Evolutionary conservation across 2,329 filamentous ascomycete genomes (phyloP), one percentile per base, ranked within the genome.

Genomic region (Pyrenochaeta sp.): DNA sequence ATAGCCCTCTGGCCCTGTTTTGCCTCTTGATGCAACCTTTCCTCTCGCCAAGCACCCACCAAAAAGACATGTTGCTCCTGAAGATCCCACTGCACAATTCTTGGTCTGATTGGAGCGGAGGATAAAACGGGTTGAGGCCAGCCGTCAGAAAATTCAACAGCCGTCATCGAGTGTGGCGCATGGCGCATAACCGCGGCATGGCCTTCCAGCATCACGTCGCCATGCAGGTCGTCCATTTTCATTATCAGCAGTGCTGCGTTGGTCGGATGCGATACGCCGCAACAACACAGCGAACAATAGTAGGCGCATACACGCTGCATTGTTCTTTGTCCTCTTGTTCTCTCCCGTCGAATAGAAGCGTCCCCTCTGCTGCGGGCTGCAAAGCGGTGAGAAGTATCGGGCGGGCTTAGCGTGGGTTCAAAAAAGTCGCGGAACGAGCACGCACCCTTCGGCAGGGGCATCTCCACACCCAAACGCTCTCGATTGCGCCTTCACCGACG

Each of bases 401-500:
- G 35, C 33, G 43, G 49, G 32, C 18, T 15, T 61, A 63, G 60
- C 60, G 60, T 30, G 27, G 23, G 47, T 54, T n/a, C 56, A 59
- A 61, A 63, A 63, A 63, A 59, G 50, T 54, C 42, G 55, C 54
- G 51, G 57, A 47, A 56, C 37, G 31, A 46, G 56, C 53, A 56
- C 53, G 53, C 45, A 50, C 57, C 50, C 47, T 52, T 49, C 15
- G 37, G 51, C 49, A 58, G 53, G 58, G 59, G 57, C 43, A 50
- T 31, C 50, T 58, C 44, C 51, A 55, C 51, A 55, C 36, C 46
- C 51, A 48, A 40, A 42, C 33, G 14, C 20, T n/a, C 39, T 45
- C 44, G 33, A 45, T 32, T 48, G 35, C 32, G 31, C 50, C 33
- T 41, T 17, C 36, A 39, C 36, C 20, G 17, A 39, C 35, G 35